Base-by-base conservation (phyloP, 805 yeast species). In the Suhomyces faveliae region DNA sequence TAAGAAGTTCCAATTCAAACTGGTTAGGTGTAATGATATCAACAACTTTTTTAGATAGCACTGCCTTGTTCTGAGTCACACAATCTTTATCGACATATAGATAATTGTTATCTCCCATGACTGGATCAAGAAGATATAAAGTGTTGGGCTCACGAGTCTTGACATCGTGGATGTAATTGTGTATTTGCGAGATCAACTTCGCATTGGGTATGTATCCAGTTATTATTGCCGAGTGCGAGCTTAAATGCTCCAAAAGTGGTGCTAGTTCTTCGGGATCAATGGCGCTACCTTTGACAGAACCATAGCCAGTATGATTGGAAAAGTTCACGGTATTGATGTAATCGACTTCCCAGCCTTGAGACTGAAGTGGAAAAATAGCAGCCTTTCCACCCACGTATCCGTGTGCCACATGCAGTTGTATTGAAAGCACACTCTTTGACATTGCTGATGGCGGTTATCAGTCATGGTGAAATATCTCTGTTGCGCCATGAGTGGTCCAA, bases 1-100 rank as follows among this genome's bases (percentile, higher is more conserved):
- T 74, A 38, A 92, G 65, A 23, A 89, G 62, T 65, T 90, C 97
- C 13, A 86, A 76, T 62, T 91, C 98, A 64, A 86, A 92, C 62
- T 88, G 95, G 63, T 91, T 91, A 2, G 98, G 98, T 0, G 97
- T 91, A 12, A 88, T 80, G 7, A 89, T 69, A 55, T 87, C 89
- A 7, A 90, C 86, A 52, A 58, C 5, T 75, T 80, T 35, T 56
- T 85, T 84, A 4, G 77, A 77, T 0, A 95, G 85, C 5, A 87
- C 76, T 20, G 52, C 35, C 30, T 53, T 53, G 47, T 71, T 71
- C 23, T 60, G 63, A 2, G 51, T 46, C 25, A 80, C 76, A 45
- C 79, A 66, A 7, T 63, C 67, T 51, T 70, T 62, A 45, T 79
- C 78, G 3, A 86, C 94, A 54, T 86, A 86, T 19, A 86, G 53